A percentile compares a stretch with the other conserved stretches of the same genome.
Evolutionary conservation across 2,329 filamentous ascomycete genomes (phyloP).

Genomic region (Colletotrichum destructivum): DNA sequence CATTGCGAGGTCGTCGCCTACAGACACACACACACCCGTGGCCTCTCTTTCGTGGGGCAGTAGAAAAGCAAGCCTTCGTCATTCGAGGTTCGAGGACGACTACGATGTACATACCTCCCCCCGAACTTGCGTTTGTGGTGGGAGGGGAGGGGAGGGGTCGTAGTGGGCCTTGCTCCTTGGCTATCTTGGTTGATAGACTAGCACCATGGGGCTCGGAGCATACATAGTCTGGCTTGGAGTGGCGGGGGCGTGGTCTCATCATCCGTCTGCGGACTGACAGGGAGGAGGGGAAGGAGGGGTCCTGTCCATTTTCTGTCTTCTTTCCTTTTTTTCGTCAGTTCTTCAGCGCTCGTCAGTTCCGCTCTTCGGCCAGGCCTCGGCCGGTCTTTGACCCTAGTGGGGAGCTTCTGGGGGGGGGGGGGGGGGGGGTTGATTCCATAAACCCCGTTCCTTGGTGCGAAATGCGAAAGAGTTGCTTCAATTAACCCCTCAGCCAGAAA

Average conservation of each 20-base stretch:
- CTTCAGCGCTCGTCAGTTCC: slow-evolving; percentile 37
- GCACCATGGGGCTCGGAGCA: slow-evolving; percentile 15
- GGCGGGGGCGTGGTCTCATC: slow-evolving; percentile 34
- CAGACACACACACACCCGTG: slow-evolving; percentile 31
- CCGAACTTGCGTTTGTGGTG: slow-evolving; percentile 18
- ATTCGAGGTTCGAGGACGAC: slow-evolving; percentile 25
- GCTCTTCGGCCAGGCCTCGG: slow-evolving; percentile 39
- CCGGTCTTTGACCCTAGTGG: slow-evolving; percentile 33
- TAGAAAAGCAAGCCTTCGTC: slow-evolving; percentile 22
- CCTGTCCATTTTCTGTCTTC: slow-evolving; percentile 1
- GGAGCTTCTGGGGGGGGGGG: neutral
- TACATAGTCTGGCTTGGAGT: neutral
- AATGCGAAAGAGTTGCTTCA: slow-evolving; percentile 29
- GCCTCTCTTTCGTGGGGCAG: slow-evolving; percentile 6
- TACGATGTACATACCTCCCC: slow-evolving; percentile 2
- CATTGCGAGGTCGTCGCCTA: slow-evolving; percentile 30
- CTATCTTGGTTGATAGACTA: slow-evolving; percentile 24
- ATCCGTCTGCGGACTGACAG: slow-evolving; percentile 32
- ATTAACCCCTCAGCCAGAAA: slow-evolving; percentile 33
- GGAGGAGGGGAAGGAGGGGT: slow-evolving; percentile 22
- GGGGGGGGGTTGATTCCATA: slow-evolving; percentile 11
- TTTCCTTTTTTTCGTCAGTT: slow-evolving; percentile 17
- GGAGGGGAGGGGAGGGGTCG: slow-evolving; percentile 18
- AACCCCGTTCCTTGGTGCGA: slow-evolving; percentile 22
- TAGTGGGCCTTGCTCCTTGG: slow-evolving; percentile 8